Percentiles rank a stretch among this genome's conserved stretches.
Conservation (phyloP, 1,284 basidiomycete species). For the Cutaneotrichosporon cutaneum region DNA sequence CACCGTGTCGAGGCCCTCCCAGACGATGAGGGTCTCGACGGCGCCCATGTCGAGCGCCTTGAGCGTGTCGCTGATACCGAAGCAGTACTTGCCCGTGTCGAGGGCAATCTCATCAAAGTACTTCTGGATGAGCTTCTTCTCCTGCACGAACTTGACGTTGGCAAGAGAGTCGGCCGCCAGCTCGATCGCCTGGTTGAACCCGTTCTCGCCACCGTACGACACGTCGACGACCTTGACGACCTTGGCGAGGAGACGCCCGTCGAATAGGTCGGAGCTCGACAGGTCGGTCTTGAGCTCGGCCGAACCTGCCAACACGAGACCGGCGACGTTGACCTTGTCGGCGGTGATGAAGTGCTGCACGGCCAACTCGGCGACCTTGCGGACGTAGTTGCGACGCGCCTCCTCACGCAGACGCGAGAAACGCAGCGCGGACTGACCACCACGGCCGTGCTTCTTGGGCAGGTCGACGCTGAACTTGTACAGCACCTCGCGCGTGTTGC, state of each 20-base stretch:
- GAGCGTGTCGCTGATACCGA: slow-evolving; percentile 95
- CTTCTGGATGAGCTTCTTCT: slow-evolving; percentile 94
- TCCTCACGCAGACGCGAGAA: slow-evolving; percentile 99
- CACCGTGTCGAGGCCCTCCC: slow-evolving; percentile 92
- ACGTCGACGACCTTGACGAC: slow-evolving; percentile 96
- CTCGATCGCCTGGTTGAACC: slow-evolving; percentile 98
- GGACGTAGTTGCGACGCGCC: slow-evolving; percentile 98
- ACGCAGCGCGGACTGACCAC: slow-evolving; percentile 99
- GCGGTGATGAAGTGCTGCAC: slow-evolving; percentile 98
- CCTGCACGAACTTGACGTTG: slow-evolving; percentile 99
- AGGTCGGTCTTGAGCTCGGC: slow-evolving; percentile 99
- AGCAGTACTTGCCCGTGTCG: slow-evolving; percentile 97
- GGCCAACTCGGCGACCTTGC: slow-evolving; percentile 95
- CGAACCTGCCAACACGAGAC: slow-evolving; percentile 93
- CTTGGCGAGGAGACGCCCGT: slow-evolving; percentile 80
- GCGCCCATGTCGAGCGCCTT: slow-evolving; percentile 96
- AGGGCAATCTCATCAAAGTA: slow-evolving; percentile 99
- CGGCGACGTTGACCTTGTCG: slow-evolving; percentile 98
- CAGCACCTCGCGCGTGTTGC: slow-evolving; percentile 94
- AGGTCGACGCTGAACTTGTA: slow-evolving; percentile 99
- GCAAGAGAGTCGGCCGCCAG: slow-evolving; percentile 91
- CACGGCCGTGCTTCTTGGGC: slow-evolving; percentile 99
- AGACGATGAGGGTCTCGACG: slow-evolving; percentile 95
- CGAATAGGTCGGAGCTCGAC: slow-evolving; percentile 94
- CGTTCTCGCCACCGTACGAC: slow-evolving; percentile 98